Conservation (phyloP, 2,329 filamentous ascomycete genomes). For the Calonectria honghensis region DNA sequence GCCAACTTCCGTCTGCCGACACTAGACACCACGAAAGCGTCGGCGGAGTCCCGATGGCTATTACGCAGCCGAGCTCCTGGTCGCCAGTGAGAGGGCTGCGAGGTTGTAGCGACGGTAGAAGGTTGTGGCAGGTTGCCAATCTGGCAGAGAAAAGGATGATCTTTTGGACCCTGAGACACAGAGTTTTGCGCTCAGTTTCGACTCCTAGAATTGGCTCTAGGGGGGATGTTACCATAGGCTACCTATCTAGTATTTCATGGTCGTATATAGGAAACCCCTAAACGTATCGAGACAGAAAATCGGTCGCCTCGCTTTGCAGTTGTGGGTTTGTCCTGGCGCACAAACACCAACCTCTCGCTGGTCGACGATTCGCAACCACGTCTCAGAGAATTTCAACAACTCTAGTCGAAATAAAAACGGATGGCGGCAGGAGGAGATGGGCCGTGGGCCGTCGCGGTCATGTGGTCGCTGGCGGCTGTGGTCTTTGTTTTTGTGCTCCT, state of each 20-base stretch:
- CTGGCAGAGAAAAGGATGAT: slow-evolving; percentile 24
- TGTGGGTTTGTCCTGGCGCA: neutral
- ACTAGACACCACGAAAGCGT: neutral
- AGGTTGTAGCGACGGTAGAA: neutral
- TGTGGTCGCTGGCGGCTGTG: slow-evolving; percentile 54
- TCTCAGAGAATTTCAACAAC: neutral
- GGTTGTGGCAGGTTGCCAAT: neutral
- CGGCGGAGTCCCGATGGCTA: neutral
- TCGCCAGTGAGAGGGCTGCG: neutral
- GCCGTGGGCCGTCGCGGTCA: slow-evolving; percentile 50
- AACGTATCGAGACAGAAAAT: neutral
- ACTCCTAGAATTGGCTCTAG: neutral
- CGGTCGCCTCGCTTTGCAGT: neutral
- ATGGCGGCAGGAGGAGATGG: slow-evolving; percentile 49
- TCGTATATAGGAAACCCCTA: neutral
- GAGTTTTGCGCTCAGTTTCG: neutral
- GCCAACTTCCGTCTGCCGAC: slow-evolving; percentile 1
- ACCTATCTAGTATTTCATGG: neutral
- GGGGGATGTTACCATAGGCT: neutral
- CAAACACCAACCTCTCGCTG: neutral
- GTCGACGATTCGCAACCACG: neutral
- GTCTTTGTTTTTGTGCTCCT: slow-evolving; percentile 58
- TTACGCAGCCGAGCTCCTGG: neutral
- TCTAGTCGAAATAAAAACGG: neutral
- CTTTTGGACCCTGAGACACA: slow-evolving; percentile 10